These are phyloP conservation scores for Paramecium bursaria DNA, from an alignment of 73 alveolate species.

Conservation along the genomic window DNA sequence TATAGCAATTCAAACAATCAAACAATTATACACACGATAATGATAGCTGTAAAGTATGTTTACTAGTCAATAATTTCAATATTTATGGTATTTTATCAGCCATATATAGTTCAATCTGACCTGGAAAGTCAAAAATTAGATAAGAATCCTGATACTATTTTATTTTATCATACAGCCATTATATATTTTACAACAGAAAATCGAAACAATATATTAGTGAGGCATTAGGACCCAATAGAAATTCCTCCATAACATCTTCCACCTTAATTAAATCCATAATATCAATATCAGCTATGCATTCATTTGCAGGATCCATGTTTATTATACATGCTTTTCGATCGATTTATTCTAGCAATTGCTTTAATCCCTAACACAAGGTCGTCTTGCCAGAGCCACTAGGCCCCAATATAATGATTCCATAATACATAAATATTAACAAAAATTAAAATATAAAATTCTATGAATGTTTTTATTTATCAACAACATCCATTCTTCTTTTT, in stretches of 20 bases:
- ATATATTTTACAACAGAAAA: not conserved
- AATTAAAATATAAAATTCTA: too few species aligned
- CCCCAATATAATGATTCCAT: conserved; percentile 19
- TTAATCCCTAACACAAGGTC: conserved; percentile 31
- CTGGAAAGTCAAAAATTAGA: conserved; percentile 57
- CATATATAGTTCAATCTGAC: conserved; percentile 39
- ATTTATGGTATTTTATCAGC: not conserved
- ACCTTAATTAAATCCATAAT: conserved; percentile 18
- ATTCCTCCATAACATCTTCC: conserved; percentile 44
- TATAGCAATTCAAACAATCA: conserved; percentile 44
- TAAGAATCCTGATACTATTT: not conserved
- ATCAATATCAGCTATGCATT: not conserved
- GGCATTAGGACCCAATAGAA: conserved; percentile 26
- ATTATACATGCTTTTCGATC: conserved; percentile 1
- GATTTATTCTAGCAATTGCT: not conserved
- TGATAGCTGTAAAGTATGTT: conserved; percentile 2
- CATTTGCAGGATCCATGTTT: conserved; percentile 43
- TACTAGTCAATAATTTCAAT: not conserved
- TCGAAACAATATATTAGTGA: conserved; percentile 28
- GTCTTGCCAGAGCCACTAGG: conserved; percentile 46
- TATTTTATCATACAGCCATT: conserved; percentile 28
- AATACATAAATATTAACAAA: too few species aligned
- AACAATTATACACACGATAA: not conserved
- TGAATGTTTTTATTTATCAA: too few species aligned
- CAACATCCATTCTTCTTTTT: too few species aligned